Percentiles rank a stretch among this genome's conserved stretches.
phyloP scores from a whole-genome alignment of 768 basidiomycete genomes.

The Tubosaeta brunneosetosa region DNA sequence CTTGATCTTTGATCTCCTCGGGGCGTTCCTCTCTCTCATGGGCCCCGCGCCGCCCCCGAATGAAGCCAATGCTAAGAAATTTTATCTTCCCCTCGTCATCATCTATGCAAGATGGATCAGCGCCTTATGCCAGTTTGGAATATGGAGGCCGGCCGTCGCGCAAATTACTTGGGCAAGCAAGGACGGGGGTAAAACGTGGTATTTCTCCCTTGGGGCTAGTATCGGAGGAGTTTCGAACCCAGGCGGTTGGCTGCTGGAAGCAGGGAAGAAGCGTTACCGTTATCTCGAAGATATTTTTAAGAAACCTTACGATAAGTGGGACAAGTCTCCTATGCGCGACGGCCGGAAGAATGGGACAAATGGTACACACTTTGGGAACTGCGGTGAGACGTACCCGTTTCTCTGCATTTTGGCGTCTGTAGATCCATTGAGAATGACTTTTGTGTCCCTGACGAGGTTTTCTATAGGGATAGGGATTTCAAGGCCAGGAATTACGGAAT shows the following conservation, averaged over 20 bases:
- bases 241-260: background rate
- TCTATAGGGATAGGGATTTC: background rate
- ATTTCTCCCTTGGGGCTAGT: background rate
- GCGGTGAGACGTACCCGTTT: conserved; percentile 3
- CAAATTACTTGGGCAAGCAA: background rate
- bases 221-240: background rate
- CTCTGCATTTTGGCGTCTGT: background rate
- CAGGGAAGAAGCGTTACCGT: too few relatives aligned
- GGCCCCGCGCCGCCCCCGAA: background rate
- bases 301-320: too few relatives aligned
- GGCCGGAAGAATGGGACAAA: too few relatives aligned
- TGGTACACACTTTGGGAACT: too few relatives aligned
- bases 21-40: background rate
- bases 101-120: background rate
- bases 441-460: background rate
- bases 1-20: background rate
- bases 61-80: background rate
- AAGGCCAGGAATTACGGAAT: background rate
- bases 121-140: background rate
- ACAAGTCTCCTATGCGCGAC: too few relatives aligned
- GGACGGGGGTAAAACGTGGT: background rate
- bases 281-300: too few relatives aligned
- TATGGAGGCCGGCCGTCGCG: background rate
- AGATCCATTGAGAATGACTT: background rate
- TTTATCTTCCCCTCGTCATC: background rate